These are phyloP conservation scores for Erythrophleum fordii DNA, from an alignment of 306 rosid genomes.

Conservation along the genomic window DNA sequence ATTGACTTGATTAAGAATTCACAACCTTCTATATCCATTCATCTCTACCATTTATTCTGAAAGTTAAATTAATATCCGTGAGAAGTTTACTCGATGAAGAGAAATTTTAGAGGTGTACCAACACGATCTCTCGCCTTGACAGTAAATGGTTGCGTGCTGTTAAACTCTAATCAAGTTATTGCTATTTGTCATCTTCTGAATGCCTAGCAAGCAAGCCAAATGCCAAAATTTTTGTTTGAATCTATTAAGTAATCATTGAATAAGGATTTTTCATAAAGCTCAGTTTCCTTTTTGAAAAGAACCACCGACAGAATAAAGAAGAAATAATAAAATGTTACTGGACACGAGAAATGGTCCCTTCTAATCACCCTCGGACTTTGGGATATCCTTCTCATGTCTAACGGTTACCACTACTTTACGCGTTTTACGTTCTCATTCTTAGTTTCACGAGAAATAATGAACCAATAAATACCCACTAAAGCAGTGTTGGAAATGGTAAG, in stretches of 20 bases:
- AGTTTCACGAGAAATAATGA: too few relatives aligned
- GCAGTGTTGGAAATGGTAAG: too few relatives aligned
- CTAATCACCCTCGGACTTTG: not conserved
- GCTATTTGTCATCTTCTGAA: not conserved
- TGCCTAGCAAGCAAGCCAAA: not conserved
- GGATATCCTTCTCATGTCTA: not conserved
- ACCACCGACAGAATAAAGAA: not conserved
- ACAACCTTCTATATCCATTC: conserved; percentile 20
- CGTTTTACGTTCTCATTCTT: too few relatives aligned
- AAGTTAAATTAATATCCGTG: conserved; percentile 22
- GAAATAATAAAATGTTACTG: not conserved
- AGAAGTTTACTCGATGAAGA: not conserved
- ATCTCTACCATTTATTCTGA: conserved; percentile 9
- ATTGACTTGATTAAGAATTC: conserved; percentile 6
- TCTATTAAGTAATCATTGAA: not conserved
- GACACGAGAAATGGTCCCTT: not conserved
- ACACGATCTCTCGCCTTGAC: not conserved
- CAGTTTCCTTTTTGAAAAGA: not conserved
- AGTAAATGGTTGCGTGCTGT: not conserved
- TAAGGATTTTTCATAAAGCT: not conserved
- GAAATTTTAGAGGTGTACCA: not conserved
- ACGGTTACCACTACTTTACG: not conserved
- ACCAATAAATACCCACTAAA: too few relatives aligned
- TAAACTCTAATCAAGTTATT: not conserved
- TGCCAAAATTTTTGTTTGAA: not conserved